Base-by-base conservation (phyloP, 345 rosid species). In the Litchi chinensis region DNA sequence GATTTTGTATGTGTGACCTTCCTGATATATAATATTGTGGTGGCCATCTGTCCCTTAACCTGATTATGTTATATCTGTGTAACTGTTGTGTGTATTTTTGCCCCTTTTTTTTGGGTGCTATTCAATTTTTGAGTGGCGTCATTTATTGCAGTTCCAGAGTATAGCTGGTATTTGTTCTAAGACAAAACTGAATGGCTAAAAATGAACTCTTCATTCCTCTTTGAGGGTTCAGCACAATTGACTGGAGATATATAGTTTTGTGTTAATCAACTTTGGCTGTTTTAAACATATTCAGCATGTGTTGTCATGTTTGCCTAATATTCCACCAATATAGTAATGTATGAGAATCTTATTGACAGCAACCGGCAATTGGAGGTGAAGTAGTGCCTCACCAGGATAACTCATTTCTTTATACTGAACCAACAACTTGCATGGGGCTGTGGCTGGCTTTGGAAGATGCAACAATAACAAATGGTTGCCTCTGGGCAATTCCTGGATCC, bases 311-410 rank as follows among this genome's bases (percentile, higher is more conserved):
- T 76, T 26, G n/a, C 43, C 59, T 75, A 15, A 28, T 56, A 62
- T 75, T 16, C 41, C 43, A 63, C 3, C 21, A 43, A 28, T 24
- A 19, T 73, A 43, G 6, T 79, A 22, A 77, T 59, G 0, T 37
- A 13, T 67, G 18, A 43, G 65, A 44, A 10, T 70, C 46, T 73
- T 80, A 43, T 67, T 50, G 26, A 57, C 92, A 93, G 98, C 99
- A 96, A 96, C 98, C 98, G 19, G 98, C 98, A 50, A 96, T 96
- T 73, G 98, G 98, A 84, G 98, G 98, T 7, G 99, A 94, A 87
- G 99, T 96, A 68, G 92, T 87, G 73, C 98, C 98, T 19, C 98
- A 94, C 85, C 98, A 96, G 86, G 98, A 96, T 76, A 94, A 91
- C 50, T 91, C 99, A 7, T 96, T 94, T 78, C 89, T 96, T 32